A percentile compares a stretch with the other conserved stretches of the same genome.
Evolutionary conservation across 176 grass and related monocot species (phyloP).

Genomic region (Secale cereale): DNA sequence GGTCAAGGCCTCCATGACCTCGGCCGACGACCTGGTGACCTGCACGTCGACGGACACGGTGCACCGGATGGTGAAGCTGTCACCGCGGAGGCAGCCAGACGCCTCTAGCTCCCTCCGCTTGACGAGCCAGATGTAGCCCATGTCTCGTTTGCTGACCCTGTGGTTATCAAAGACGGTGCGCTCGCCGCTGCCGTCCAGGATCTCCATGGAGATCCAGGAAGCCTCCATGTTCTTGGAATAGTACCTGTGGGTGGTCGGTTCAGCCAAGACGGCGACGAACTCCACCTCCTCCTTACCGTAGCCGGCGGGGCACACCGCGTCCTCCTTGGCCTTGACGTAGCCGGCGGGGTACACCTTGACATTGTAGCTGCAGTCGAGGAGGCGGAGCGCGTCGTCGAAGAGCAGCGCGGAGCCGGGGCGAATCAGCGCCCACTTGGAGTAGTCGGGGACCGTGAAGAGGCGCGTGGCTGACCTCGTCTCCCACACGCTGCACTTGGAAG

Average conservation of each 20-base stretch:
- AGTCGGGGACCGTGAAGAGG: neutral
- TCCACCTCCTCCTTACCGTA: neutral
- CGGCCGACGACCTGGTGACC: neutral
- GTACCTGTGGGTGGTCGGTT: neutral
- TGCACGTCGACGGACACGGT: neutral
- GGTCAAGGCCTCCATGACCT: neutral
- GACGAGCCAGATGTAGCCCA: neutral
- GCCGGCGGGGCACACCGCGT: neutral
- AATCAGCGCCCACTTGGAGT: neutral
- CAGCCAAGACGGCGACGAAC: neutral
- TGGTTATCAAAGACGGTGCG: neutral
- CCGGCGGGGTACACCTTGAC: neutral
- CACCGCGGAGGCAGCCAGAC: neutral
- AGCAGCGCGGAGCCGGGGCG: neutral
- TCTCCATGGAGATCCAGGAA: neutral
- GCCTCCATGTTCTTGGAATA: neutral
- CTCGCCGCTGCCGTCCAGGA: neutral
- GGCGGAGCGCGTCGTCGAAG: neutral
- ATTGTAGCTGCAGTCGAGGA: neutral
- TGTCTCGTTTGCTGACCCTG: too few species aligned
- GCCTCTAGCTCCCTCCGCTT: neutral
- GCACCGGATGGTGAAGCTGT: neutral
- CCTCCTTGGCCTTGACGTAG: neutral
- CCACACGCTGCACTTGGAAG: neutral
- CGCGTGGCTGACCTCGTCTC: neutral